Evolutionary conservation across 2,329 filamentous ascomycete species (phyloP), one percentile per base, ranked within the genome.

Genomic region (Hymenoscyphus occultus): DNA sequence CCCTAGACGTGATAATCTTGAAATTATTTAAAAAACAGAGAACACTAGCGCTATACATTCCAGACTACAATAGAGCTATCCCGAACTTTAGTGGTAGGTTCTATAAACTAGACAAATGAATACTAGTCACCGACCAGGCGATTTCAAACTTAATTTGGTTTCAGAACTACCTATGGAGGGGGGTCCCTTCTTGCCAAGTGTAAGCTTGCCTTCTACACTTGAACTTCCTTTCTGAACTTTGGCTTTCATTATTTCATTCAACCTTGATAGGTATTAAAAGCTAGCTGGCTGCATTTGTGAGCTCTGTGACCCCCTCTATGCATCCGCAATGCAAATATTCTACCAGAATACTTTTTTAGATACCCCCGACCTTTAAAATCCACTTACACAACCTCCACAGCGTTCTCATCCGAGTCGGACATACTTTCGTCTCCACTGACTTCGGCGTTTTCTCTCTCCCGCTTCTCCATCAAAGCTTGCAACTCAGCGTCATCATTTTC

Each of bases 381-480:
- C 60, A 60, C 70, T 71, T 78, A 82, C 71, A 82, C 77, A 39
- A 80, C 79, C 73, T 81, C 84, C 42, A 87, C 86, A 69, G 88
- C 85, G 76, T 92, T 93, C 77, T 97, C 95, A 76, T 98, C 95
- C 77, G 92, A 97, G 80, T 96, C 94, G 76, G 92, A 96, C 78
- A 92, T 85, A 78, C 93, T 95, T 84, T 99, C 95, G 77, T 99
- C 96, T 75, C 95, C 95, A 78, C 93, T 97, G 76, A 99, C 92
- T 79, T 99, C 92, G 77, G 92, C 91, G 80, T 99, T 99, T 86
- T 98, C 94, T 71, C 92, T 90, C 83, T 97, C 95, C 71, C 91
- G 89, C 89, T 98, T 97, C 85, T 98, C 95, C 95, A 99, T 99
- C 70, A 99, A 86, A 61, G 94, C 95, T 79, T 97, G 93, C 71